Percentiles rank a stretch among this genome's conserved stretches.
phyloP scores from a whole-genome alignment of 345 rosid species.

The Conringia planisiliqua region DNA sequence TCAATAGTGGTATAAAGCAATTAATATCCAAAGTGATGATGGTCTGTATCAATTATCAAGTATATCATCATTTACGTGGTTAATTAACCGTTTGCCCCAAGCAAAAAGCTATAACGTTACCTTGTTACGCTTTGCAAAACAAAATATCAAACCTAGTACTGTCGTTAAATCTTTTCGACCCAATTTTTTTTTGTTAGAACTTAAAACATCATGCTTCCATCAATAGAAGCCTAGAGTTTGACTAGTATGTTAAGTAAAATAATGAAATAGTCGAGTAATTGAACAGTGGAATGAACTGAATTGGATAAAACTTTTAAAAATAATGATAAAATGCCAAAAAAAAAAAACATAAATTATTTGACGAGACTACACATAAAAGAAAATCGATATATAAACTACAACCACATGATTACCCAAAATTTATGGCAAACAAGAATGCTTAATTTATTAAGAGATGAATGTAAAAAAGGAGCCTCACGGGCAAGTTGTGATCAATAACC shows the following conservation, averaged over 20 bases:
- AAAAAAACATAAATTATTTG: background rate
- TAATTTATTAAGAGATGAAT: slow-evolving; percentile 25
- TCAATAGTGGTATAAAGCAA: background rate
- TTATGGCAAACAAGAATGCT: slow-evolving; percentile 14
- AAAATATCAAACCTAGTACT: background rate
- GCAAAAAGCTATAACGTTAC: background rate
- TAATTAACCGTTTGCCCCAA: background rate
- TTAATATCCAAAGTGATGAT: background rate
- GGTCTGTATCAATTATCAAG: background rate
- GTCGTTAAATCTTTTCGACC: background rate
- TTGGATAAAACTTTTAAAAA: no score
- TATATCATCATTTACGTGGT: background rate
- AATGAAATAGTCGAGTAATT: no score
- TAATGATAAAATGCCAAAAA: no score
- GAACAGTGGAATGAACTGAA: no score
- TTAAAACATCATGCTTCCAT: background rate
- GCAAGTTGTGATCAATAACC: background rate
- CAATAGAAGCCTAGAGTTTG: background rate
- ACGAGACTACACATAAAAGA: background rate
- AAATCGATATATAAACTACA: background rate
- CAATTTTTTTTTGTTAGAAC: background rate
- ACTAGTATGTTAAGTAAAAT: no score
- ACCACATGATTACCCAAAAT: background rate
- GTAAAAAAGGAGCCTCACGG: background rate
- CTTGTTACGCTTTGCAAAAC: no score